Conservation (phyloP, 139 green algal genomes). For the Gonium pectorale region DNA sequence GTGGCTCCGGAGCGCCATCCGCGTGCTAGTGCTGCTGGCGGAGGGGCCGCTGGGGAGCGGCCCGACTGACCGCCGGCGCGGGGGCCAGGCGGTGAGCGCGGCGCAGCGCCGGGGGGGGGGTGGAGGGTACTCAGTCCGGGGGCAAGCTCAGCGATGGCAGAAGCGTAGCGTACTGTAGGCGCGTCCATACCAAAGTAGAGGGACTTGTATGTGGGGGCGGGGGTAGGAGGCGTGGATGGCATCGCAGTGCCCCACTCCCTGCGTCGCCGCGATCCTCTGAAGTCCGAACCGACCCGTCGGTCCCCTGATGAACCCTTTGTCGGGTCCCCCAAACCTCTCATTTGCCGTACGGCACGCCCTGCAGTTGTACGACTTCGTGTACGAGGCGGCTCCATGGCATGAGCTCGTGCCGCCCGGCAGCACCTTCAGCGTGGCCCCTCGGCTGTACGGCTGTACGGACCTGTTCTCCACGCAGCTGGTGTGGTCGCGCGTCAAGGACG, state of each 20-base stretch:
- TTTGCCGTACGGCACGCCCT: background rate
- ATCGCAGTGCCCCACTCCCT: too few relatives aligned
- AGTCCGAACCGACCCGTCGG: too few relatives aligned
- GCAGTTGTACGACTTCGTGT: slow-evolving; percentile 77
- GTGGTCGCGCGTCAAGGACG: slow-evolving; percentile 76
- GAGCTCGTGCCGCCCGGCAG: slow-evolving; percentile 52
- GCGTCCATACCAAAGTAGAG: too few relatives aligned
- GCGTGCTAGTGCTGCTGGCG: slow-evolving; percentile 79
- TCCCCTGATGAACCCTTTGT: background rate
- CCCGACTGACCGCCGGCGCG: slow-evolving; percentile 20
- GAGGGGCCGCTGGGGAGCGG: slow-evolving; percentile 65
- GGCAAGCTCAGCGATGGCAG: too few relatives aligned
- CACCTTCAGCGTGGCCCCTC: slow-evolving; percentile 75
- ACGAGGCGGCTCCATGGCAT: slow-evolving; percentile 67
- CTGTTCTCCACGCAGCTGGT: slow-evolving; percentile 65
- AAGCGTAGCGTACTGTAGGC: too few relatives aligned
- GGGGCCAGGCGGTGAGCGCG: slow-evolving; percentile 39
- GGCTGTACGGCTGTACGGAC: slow-evolving; percentile 75
- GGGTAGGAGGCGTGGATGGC: too few relatives aligned
- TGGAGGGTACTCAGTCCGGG: background rate
- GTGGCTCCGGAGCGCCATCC: slow-evolving; percentile 79
- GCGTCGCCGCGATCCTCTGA: too few relatives aligned
- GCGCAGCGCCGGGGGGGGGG: background rate
- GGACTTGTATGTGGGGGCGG: too few relatives aligned
- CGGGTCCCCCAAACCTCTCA: background rate